Conservation (phyloP, 305 asterid genomes). For the Solanum hybrid region DNA sequence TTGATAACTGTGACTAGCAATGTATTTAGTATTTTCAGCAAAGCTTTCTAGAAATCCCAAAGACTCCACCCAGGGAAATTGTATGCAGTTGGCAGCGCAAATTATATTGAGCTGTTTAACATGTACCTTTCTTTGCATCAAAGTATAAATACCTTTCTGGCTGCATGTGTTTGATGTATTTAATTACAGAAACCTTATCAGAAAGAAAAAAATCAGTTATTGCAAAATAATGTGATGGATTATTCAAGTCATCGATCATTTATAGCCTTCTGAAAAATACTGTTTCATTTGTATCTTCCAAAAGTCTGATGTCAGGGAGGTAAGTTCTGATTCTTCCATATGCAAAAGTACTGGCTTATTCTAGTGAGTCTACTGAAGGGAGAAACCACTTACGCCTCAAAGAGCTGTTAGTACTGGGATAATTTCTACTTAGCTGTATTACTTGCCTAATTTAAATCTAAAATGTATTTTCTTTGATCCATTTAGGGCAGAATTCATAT, state of each 20-base stretch:
- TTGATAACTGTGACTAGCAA: background rate
- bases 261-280: background rate
- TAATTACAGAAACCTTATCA: background rate
- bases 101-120: background rate
- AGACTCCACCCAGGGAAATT: background rate
- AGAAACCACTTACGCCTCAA: background rate
- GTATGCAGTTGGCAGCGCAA: background rate
- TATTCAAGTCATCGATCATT: background rate
- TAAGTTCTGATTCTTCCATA: background rate
- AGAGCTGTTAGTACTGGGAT: background rate
- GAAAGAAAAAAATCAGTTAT: background rate
- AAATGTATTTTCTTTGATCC: constrained; percentile 9
- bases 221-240: background rate
- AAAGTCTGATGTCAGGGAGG: background rate
- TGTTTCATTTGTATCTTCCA: background rate
- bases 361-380: background rate
- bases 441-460: background rate
- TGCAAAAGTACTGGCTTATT: background rate
- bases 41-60: background rate
- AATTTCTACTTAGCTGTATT: background rate
- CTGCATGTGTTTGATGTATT: background rate
- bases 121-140: background rate
- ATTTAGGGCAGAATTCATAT: constrained; percentile 53
- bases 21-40: background rate
- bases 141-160: background rate